A percentile compares a stretch with the other conserved stretches of the same genome.
Evolutionary conservation across 306 rosid genomes (phyloP).

Genomic region (Cucurbita maxima): DNA sequence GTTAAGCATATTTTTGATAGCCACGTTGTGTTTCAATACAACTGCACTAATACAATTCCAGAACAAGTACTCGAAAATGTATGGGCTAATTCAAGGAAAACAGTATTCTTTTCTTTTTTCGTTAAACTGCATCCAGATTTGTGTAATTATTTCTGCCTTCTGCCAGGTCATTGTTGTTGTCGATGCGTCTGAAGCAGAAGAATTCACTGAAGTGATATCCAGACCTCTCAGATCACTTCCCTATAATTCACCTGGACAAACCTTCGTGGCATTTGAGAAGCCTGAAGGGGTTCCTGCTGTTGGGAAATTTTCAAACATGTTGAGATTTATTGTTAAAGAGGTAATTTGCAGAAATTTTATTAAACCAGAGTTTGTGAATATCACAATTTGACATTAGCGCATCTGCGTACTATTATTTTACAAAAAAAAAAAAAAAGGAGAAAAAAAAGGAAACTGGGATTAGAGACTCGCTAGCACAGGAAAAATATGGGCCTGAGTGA

Average conservation of each 20-base stretch:
- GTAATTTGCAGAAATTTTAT: conserved; percentile 13
- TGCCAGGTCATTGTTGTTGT: conserved; percentile 67
- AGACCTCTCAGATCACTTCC: conserved; percentile 89
- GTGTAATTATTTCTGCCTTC: conserved; percentile 5
- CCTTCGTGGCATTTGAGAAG: conserved; percentile 79
- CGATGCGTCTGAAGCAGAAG: conserved; percentile 91
- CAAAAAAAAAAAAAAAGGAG: neutral
- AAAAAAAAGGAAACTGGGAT: neutral
- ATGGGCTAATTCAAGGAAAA: conserved; percentile 13
- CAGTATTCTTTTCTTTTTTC: neutral
- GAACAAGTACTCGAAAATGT: conserved; percentile 91
- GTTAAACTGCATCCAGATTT: neutral
- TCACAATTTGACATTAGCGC: neutral
- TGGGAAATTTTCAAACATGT: conserved; percentile 70
- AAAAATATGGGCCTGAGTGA: neutral
- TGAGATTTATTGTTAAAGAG: conserved; percentile 89
- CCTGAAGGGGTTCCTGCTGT: conserved; percentile 60
- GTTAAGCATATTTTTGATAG: conserved; percentile 86
- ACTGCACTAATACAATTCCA: conserved; percentile 92
- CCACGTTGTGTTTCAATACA: conserved; percentile 88
- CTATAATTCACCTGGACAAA: conserved; percentile 86
- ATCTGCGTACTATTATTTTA: neutral
- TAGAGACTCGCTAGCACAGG: neutral
- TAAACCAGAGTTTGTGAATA: neutral
- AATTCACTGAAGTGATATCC: conserved; percentile 53